Conservation (phyloP, 2,329 filamentous ascomycete species). For the Ploettnerulaceae sp. region DNA sequence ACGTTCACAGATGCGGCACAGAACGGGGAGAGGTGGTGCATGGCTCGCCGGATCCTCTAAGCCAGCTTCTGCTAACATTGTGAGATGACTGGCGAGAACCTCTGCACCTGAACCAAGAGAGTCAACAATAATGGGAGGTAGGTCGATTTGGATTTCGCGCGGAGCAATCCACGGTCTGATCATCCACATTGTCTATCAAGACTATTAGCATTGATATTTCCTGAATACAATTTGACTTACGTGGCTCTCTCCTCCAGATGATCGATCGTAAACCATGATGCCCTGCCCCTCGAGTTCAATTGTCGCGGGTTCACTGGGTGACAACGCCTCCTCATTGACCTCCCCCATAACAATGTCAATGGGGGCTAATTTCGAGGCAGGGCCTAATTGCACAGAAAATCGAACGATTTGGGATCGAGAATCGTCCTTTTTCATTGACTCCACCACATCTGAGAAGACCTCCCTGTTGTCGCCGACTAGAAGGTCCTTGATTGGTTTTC, state of each 20-base stretch:
- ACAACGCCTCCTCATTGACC: constrained; percentile 28
- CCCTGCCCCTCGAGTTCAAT: constrained; percentile 91
- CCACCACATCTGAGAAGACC: constrained; percentile 77
- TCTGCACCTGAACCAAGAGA: constrained; percentile 92
- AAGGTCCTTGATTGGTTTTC: constrained; percentile 73
- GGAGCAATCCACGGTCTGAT: constrained; percentile 84
- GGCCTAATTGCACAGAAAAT: constrained; percentile 67
- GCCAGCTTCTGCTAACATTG: constrained; percentile 77
- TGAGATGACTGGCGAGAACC: constrained; percentile 90
- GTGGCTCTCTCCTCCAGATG: constrained; percentile 82
- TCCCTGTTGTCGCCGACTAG: constrained; percentile 72
- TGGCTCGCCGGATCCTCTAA: constrained; percentile 70
- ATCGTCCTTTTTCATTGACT: constrained; percentile 88
- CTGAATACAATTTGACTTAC: constrained; percentile 50
- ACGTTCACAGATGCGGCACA: constrained; percentile 95
- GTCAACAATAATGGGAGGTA: constrained; percentile 84
- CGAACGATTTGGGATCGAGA: constrained; percentile 86
- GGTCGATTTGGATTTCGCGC: constrained; percentile 91
- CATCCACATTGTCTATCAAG: constrained; percentile 94
- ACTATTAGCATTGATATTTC: constrained; percentile 27
- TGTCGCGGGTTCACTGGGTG: constrained; percentile 43
- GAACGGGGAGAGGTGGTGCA: constrained; percentile 74
- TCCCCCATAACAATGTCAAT: constrained; percentile 27
- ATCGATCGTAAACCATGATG: constrained; percentile 94
- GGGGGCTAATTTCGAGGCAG: constrained; percentile 59